These are phyloP conservation scores for Terfezia boudieri DNA, from an alignment of 495 filamentous ascomycete species.

Conservation along the genomic window DNA sequence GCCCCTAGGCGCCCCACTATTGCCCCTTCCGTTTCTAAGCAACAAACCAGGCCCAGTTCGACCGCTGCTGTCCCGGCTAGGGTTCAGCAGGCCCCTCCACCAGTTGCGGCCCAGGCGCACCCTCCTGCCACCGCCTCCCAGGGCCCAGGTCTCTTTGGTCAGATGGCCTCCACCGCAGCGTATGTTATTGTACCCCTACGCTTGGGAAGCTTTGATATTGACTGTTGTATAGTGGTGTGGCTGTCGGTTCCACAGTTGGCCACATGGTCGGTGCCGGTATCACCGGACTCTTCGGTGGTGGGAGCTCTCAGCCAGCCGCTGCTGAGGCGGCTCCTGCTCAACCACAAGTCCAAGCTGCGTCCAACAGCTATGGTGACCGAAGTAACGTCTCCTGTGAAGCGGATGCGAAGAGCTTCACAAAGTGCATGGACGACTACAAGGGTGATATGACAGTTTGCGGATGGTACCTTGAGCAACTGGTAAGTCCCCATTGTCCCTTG, in stretches of 20 bases:
- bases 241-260: constrained; percentile 81
- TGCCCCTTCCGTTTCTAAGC: constrained; percentile 32
- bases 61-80: constrained; percentile 39
- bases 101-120: constrained; percentile 22
- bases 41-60: constrained; percentile 38
- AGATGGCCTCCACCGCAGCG: constrained; percentile 15
- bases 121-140: constrained; percentile 23
- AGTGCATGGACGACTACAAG: constrained; percentile 83
- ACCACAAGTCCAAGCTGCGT: constrained; percentile 22
- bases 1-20: constrained; percentile 46
- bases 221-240: constrained; percentile 65
- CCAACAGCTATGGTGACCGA: constrained; percentile 19
- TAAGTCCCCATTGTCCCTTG: constrained; percentile 17
- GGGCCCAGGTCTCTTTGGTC: constrained; percentile 53
- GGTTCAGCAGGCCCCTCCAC: constrained; percentile 25
- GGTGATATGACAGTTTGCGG: constrained; percentile 89
- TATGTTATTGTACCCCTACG: background rate
- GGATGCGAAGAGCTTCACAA: constrained; percentile 67
- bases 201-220: constrained; percentile 7
- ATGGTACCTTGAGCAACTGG: constrained; percentile 94
- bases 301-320: constrained; percentile 30
- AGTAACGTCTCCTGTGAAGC: constrained; percentile 41
- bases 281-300: constrained; percentile 32
- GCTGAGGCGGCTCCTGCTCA: constrained; percentile 26
- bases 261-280: constrained; percentile 55